Percentiles rank a stretch among this genome's conserved stretches.
Evolutionary conservation across 805 yeast species (phyloP).

Genomic region (Kuraishia piskuri): DNA sequence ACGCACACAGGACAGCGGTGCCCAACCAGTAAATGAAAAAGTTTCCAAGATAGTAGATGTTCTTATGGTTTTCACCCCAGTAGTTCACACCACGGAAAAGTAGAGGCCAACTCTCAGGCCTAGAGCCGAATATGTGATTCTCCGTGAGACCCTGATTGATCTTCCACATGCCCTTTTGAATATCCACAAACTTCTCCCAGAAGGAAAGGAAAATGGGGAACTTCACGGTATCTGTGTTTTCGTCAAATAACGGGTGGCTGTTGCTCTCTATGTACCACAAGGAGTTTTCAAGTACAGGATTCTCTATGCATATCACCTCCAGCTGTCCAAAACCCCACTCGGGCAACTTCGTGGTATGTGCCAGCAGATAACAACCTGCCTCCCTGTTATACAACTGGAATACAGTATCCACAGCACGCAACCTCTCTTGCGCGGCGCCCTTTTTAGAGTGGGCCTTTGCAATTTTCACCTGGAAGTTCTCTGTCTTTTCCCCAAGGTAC

Average conservation of each 20-base stretch:
- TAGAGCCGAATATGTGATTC: slow-evolving; percentile 40
- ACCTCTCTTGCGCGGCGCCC: slow-evolving; percentile 23
- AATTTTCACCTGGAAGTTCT: slow-evolving; percentile 59
- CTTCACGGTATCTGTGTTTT: slow-evolving; percentile 21
- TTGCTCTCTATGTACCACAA: slow-evolving; percentile 70
- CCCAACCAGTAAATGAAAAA: slow-evolving; percentile 45
- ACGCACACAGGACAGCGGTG: slow-evolving; percentile 22
- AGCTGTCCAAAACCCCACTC: slow-evolving; percentile 62
- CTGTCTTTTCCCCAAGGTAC: slow-evolving; percentile 57
- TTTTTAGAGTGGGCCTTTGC: slow-evolving; percentile 26
- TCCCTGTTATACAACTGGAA: slow-evolving; percentile 63
- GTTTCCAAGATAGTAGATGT: slow-evolving; percentile 60
- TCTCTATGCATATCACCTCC: slow-evolving; percentile 80
- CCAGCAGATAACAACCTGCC: slow-evolving; percentile 60
- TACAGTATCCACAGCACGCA: slow-evolving; percentile 54
- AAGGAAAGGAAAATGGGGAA: slow-evolving; percentile 26
- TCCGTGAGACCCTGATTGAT: slow-evolving; percentile 37
- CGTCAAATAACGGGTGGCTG: slow-evolving; percentile 39
- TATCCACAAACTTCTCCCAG: slow-evolving; percentile 42
- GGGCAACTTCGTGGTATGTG: slow-evolving; percentile 73
- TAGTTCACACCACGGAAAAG: slow-evolving; percentile 50
- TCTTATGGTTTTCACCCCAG: slow-evolving; percentile 34
- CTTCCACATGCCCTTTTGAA: slow-evolving; percentile 48
- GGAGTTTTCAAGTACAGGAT: slow-evolving; percentile 59
- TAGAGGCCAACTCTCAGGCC: slow-evolving; percentile 60